Evolutionary conservation across 202 grass and related monocot genomes (phyloP), one percentile per base, ranked within the genome.

Genomic region (Schoenoplectus tabernaemontani): DNA sequence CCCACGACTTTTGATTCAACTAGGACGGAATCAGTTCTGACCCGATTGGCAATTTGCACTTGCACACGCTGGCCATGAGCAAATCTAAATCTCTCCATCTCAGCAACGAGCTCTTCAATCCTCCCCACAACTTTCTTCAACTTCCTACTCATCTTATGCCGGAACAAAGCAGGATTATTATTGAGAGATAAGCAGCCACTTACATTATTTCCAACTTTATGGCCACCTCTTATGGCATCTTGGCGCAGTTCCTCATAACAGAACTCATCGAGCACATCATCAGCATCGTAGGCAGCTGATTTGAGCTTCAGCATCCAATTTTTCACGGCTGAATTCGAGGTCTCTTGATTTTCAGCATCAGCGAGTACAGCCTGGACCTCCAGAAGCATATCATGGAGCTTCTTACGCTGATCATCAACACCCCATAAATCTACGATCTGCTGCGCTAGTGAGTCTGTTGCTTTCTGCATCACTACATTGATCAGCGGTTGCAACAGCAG

Each of bases 181-280:
- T 33, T 46, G 5, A 20, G 36, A 16, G 71, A 82, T 3, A 82
- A 75, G n/a, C 75, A 82, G 4, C 17, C 34, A 19, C 48, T 80
- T 36, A 61, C 48, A 53, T 2, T n/a, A 28, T 74, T 78, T 5
- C 38, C 39, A 0, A 16, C 22, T 22, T 76, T 82, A 13, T 57
- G 71, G 20, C 57, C 69, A 1, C 4, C 8, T 9, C 7, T 30
- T 7, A 81, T 16, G 0, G 78, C 68, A 7, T 80, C 77, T 15
- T 36, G 10, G 7, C 60, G 59, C 5, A 86, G 79, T 2, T 62
- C 50, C 61, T 86, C 84, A 0, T 73, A 76, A 22, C 32, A 9
- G 6, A 86, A 24, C 26, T 86, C 79, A 4, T 86, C 79, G n/a
- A 86, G 41, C 15, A 67, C 3, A 13, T 82, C 51, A 0, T 82